Evolutionary conservation across 1,139 yeast species (phyloP), one percentile per base, ranked within the genome.

Genomic region (Magnusiomyces sp.): DNA sequence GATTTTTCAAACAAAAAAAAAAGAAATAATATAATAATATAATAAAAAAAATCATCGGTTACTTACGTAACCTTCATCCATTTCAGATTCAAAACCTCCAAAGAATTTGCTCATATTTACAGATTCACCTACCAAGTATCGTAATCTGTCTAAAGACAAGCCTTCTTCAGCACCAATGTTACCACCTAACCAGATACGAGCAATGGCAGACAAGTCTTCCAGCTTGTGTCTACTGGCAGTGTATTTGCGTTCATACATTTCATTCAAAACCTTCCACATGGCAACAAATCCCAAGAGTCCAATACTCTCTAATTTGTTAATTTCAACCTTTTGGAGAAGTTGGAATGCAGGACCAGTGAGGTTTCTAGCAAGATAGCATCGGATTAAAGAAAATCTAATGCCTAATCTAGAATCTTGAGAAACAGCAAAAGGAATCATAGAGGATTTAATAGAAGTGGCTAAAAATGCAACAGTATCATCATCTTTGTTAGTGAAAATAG

Each of bases 171-270:
- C 67, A n/a, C 67, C 69, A 32, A 57, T 58, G 36, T 63, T 65
- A 34, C 68, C 62, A 29, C 71, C 71, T 37, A 67, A 58, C 70
- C 71, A 67, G 29, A 67, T 55, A 27, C 71, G 62, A 16, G 64
- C 64, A 14, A 54, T 54, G 2, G 62, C 63, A 9, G 66, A 58
- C 42, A 62, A 52, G 23, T 50, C 51, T 43, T 50, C 52, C 20
- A 51, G 49, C 42, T 51, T 50, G 44, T 48, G 38, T 29, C 49
- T 36, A 31, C 20, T 42, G 36, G 36, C 45, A 4, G 47, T 31
- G 34, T 38, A 45, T 50, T 47, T 47, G 16, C 54, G 45, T 32
- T 50, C 51, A 33, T 53, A 49, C 40, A 56, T 52, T 39, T 54
- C 51, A 6, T 39, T 27, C 37, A 53, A 49, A 46, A 54, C 51